A percentile compares a stretch with the other conserved stretches of the same genome.
phyloP scores from a whole-genome alignment of 2,329 filamentous ascomycete species.

The Exophiala sp. region DNA sequence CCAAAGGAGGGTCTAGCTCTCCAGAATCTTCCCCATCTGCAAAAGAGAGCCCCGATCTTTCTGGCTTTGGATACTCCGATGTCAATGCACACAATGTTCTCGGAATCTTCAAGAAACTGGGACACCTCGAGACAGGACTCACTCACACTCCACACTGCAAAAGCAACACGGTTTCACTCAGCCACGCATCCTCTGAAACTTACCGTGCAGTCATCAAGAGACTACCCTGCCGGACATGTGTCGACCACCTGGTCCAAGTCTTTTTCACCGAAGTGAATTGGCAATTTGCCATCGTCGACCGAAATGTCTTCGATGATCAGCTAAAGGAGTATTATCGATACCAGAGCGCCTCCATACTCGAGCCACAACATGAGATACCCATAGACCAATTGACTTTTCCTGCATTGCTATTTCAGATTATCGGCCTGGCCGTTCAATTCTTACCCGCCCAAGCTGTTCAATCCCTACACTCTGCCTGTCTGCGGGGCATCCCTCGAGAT shows the following conservation, averaged over 20 bases:
- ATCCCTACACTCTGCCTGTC: slow-evolving; percentile 5
- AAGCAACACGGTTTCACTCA: slow-evolving; percentile 1
- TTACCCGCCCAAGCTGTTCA: slow-evolving; percentile 1
- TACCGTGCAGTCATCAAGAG: slow-evolving; percentile 8
- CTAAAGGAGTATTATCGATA: slow-evolving; percentile 10
- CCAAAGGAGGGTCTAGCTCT: no score
- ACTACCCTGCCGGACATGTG: slow-evolving; percentile 7
- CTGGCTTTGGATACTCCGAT: slow-evolving; percentile 10
- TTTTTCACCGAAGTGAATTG: slow-evolving; percentile 14
- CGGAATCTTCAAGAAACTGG: slow-evolving; percentile 10
- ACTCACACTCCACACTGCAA: not conserved
- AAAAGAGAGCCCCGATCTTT: slow-evolving; percentile 4
- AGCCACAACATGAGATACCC: not conserved
- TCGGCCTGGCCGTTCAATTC: slow-evolving; percentile 6
- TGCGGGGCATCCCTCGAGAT: slow-evolving; percentile 4
- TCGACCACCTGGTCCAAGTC: slow-evolving; percentile 3
- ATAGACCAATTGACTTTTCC: slow-evolving; percentile 5
- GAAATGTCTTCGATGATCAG: slow-evolving; percentile 6
- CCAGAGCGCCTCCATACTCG: not conserved
- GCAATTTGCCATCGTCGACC: slow-evolving; percentile 10
- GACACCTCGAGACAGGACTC: slow-evolving; percentile 5
- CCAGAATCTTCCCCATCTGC: not conserved
- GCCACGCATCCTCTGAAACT: slow-evolving; percentile 1
- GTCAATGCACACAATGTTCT: slow-evolving; percentile 11
- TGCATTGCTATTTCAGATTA: slow-evolving; percentile 8